phyloP scores from a whole-genome alignment of 768 basidiomycete genomes.

The Lentinula edodes region DNA sequence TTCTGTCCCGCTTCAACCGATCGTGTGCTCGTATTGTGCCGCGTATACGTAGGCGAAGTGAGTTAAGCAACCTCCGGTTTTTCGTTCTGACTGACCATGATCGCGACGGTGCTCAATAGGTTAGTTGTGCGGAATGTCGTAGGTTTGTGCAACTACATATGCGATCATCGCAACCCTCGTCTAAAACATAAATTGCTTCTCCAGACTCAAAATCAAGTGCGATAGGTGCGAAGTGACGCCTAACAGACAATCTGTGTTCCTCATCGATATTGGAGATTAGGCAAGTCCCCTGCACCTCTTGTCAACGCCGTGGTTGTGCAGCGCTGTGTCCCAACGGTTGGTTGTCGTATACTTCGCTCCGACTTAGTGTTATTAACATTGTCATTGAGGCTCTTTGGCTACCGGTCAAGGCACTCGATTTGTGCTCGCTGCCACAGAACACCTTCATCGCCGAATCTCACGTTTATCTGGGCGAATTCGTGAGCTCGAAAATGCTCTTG shows the following conservation, averaged over 20 bases:
- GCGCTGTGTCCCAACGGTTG: conserved; percentile 10
- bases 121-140: conserved; percentile 7
- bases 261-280: neutral
- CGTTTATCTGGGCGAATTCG: conserved; percentile 32
- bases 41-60: neutral
- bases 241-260: neutral
- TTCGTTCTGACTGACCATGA: neutral
- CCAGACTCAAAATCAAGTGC: conserved; percentile 7
- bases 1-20: neutral
- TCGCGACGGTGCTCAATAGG: conserved; percentile 3
- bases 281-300: conserved; percentile 6
- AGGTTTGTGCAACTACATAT: neutral
- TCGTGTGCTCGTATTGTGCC: neutral
- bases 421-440: conserved; percentile 35
- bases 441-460: conserved; percentile 31
- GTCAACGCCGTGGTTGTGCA: conserved; percentile 10
- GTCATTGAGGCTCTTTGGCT: conserved; percentile 35
- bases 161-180: conserved; percentile 4
- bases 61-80: neutral
- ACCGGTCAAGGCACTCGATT: conserved; percentile 51
- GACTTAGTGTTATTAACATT: neutral
- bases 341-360: neutral
- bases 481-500: conserved; percentile 34
- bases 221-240: neutral
- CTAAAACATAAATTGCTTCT: neutral